Percentiles rank a stretch among this genome's conserved stretches.
phyloP scores from a whole-genome alignment of 2,329 filamentous ascomycete genomes.

The Paramyrothecium roridum region DNA sequence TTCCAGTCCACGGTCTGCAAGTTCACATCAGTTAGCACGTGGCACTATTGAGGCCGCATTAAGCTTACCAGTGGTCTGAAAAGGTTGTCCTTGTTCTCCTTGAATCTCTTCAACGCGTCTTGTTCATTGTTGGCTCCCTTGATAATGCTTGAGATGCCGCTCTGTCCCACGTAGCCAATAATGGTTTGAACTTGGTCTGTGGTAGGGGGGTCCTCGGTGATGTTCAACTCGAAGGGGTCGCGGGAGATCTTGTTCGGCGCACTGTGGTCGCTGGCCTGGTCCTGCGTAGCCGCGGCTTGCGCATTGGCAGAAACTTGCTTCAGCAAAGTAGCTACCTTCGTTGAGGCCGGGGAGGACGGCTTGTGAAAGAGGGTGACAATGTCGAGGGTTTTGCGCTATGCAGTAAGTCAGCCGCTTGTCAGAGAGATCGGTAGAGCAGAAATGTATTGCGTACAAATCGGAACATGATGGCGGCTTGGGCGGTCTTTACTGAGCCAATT shows the following conservation, averaged over 20 bases:
- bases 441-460: conserved; percentile 37
- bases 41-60: neutral
- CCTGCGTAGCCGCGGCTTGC: conserved; percentile 63
- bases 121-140: conserved; percentile 68
- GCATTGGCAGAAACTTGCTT: conserved; percentile 76
- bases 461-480: conserved; percentile 35
- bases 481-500: neutral
- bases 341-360: conserved; percentile 68
- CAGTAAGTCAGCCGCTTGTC: conserved; percentile 9
- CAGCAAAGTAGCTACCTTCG: conserved; percentile 70
- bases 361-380: conserved; percentile 96
- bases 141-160: conserved; percentile 60
- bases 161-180: conserved; percentile 72
- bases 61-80: conserved; percentile 70
- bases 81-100: conserved; percentile 66
- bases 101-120: conserved; percentile 79
- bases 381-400: conserved; percentile 75
- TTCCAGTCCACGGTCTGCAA: conserved; percentile 80
- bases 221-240: conserved; percentile 79
- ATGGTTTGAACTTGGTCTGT: conserved; percentile 79
- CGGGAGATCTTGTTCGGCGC: conserved; percentile 51
- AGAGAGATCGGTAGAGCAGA: neutral
- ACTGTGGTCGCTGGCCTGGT: conserved; percentile 68
- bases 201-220: conserved; percentile 79
- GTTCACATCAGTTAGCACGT: conserved; percentile 1